Evolutionary conservation across 108 stramenopile species (phyloP), one percentile per base, ranked within the genome.

Genomic region (Bacterosira constricta): DNA sequence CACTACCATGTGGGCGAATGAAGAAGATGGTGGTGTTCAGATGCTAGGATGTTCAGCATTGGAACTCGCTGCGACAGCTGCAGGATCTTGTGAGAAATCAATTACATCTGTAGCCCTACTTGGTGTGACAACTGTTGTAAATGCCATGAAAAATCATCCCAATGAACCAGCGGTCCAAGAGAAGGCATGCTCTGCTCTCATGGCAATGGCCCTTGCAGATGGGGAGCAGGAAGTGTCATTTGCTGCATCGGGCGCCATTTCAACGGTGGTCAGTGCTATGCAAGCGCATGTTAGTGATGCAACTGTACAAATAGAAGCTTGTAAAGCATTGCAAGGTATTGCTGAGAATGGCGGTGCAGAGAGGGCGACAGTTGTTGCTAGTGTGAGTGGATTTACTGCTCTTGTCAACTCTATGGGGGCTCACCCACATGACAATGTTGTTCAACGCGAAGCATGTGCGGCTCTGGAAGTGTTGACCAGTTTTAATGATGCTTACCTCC

Each of bases 111-210:
- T 89, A 61, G 86, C 89, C 15, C 47, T 91, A 20, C 71, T 83
- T 32, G 86, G 87, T n/a, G 85, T 89, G 1, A 88, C 90, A 8
- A 75, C 82, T 9, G 88, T 90, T 13, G 90, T 94, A 4, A 91
- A 91, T 73, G 90, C 90, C 0, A 94, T 94, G 93, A 91, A 91
- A 71, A 89, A 89, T 38, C 93, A 94, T 64, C 89, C 90, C 20
- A 91, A 91, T 46, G 93, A 94, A 81, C 73, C 88, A 3, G 85
- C 85, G 36, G 88, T 94, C 10, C 93, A 94, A 73, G 93, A 94
- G 76, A 89, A 86, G 66, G 93, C 89, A 0, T 91, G 90, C 42
- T 60, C 62, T 6, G 87, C 87, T 12, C 75, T 94, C 25, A 69
- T 77, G 31, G 45, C 54, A 8, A 57, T 94, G 72, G 79, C 93